phyloP scores from a whole-genome alignment of 345 rosid genomes.

The Linum trigynum region DNA sequence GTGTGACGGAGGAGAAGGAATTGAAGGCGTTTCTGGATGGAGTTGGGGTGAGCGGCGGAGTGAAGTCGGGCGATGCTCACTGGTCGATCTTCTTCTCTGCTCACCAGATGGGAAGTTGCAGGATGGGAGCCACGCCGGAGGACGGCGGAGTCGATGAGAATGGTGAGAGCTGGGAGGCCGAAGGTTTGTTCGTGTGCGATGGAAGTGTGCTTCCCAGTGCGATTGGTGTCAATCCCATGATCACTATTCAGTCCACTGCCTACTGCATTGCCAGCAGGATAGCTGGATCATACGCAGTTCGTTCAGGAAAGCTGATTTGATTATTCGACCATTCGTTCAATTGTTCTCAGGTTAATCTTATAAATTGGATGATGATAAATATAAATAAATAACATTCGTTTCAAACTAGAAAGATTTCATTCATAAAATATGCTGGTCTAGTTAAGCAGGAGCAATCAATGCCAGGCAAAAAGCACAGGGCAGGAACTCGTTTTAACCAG shows the following conservation, averaged over 20 bases:
- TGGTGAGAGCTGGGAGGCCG: slow-evolving; percentile 52
- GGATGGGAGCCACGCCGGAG: slow-evolving; percentile 38
- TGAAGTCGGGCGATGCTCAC: slow-evolving; percentile 21
- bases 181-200: slow-evolving; percentile 37
- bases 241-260: slow-evolving; percentile 44
- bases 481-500: too few relatives aligned
- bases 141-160: slow-evolving; percentile 46
- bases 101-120: slow-evolving; percentile 66
- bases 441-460: too few relatives aligned
- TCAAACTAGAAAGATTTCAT: too few relatives aligned
- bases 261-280: slow-evolving; percentile 41
- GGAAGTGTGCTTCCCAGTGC: slow-evolving; percentile 31
- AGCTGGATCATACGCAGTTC: slow-evolving; percentile 3
- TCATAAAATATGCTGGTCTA: too few relatives aligned
- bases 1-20: slow-evolving; percentile 21
- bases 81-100: slow-evolving; percentile 40
- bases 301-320: too few relatives aligned
- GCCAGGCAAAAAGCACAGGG: too few relatives aligned
- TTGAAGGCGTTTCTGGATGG: slow-evolving; percentile 40
- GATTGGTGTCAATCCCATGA: slow-evolving; percentile 47
- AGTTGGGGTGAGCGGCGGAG: slow-evolving; percentile 27
- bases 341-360: too few relatives aligned
- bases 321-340: too few relatives aligned
- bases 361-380: too few relatives aligned
- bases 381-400: too few relatives aligned